Evolutionary conservation across 2,329 filamentous ascomycete species (phyloP).

Genomic region (Fusarium euwallaceae): DNA sequence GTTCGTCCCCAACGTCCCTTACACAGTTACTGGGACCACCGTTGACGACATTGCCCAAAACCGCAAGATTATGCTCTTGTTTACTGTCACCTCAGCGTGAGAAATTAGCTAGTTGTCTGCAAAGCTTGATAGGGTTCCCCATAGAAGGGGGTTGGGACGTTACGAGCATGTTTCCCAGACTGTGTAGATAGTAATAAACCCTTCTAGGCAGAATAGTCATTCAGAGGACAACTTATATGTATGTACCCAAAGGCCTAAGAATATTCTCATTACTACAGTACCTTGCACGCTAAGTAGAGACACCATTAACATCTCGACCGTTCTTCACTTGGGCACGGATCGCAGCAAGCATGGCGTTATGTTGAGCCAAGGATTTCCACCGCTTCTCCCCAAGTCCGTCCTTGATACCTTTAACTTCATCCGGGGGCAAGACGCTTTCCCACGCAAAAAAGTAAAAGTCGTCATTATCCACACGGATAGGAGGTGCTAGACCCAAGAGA

Average conservation of each 20-base stretch:
- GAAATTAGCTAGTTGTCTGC: too few relatives aligned
- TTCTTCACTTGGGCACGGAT: neutral
- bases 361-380: neutral
- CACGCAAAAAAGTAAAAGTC: neutral
- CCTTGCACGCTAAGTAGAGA: too few relatives aligned
- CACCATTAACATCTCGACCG: too few relatives aligned
- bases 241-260: too few relatives aligned
- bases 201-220: neutral
- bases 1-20: conserved; percentile 4
- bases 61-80: neutral
- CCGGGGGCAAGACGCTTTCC: conserved; percentile 12
- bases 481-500: neutral
- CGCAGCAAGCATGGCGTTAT: neutral
- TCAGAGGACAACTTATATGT: neutral
- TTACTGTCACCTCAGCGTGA: neutral
- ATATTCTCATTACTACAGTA: too few relatives aligned
- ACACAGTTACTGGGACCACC: neutral
- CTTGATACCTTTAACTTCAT: neutral
- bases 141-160: too few relatives aligned
- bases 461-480: too few relatives aligned
- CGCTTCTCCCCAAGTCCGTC: neutral
- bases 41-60: neutral
- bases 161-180: too few relatives aligned
- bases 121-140: too few relatives aligned
- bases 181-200: neutral